Evolutionary conservation across 345 rosid species (phyloP), one percentile per base, ranked within the genome.

Genomic region (Pugionium cornutum): DNA sequence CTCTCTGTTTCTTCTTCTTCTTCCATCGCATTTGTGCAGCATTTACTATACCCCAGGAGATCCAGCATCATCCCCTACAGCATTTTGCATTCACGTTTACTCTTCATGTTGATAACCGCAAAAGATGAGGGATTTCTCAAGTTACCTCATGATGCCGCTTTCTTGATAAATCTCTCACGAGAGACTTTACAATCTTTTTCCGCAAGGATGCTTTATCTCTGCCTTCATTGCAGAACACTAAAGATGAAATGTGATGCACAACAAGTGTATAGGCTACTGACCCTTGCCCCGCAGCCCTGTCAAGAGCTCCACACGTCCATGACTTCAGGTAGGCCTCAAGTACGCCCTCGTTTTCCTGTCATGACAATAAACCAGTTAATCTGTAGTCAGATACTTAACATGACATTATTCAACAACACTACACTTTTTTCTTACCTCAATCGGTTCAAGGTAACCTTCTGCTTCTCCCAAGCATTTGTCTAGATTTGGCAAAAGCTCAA

Each of bases 401-500:
- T 53, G 25, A 43, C 36, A 34, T 10, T 55, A 2, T 42, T 10
- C 29, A 49, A 42, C 29, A 37, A 7, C 30, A 5, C 5, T 25
- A 37, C 5, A 33, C 9, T 62, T 37, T 29, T 6, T 28, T 36
- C 5, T 27, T 80, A 87, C 96, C 98, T 92, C 95, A 43, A 75
- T 49, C 6, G 95, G 96, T 77, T 83, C 91, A 4, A 92, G 91
- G 73, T 87, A 89, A 32, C 96, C 97, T 46, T 82, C 83, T 4
- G 85, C 85, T 51, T 68, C 68, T 60, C 81, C 88, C 60, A 84
- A 44, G 78, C 94, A 87, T 53, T 87, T 79, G 59, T 84, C 83
- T 28, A 88, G 41, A 45, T 89, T 82, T 2, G 94, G 96, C 66
- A 92, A 86, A 75, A 92, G 86, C 72, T 89, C 91, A 50, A 92